phyloP scores from a whole-genome alignment of 1,284 basidiomycete genomes.

The Uromyces viciae-fabae region DNA sequence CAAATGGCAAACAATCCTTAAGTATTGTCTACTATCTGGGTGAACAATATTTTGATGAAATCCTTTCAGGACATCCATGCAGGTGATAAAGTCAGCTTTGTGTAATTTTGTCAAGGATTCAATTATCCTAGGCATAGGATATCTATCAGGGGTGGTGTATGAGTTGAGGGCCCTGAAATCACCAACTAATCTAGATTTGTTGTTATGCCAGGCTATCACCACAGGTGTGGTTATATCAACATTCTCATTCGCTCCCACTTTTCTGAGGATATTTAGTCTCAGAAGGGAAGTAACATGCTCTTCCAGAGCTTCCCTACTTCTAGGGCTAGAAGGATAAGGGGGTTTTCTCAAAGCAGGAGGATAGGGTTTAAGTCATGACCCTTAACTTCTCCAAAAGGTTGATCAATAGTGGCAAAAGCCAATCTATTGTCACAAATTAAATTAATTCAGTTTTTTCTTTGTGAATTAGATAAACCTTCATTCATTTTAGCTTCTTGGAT shows the following conservation, averaged over 20 bases:
- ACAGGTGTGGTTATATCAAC: slow-evolving; percentile 23
- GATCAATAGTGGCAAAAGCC: background rate
- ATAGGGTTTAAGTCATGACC: slow-evolving; percentile 3
- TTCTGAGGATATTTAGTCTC: background rate
- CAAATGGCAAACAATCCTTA: background rate
- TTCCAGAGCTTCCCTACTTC: background rate
- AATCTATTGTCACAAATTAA: background rate
- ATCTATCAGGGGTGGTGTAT: background rate
- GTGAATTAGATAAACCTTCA: background rate
- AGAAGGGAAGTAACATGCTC: background rate
- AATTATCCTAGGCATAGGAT: background rate
- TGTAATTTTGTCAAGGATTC: background rate
- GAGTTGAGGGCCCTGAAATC: slow-evolving; percentile 18
- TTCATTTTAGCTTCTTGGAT: background rate
- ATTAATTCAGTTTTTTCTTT: background rate
- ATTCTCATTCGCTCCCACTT: background rate
- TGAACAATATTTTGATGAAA: slow-evolving; percentile 14
- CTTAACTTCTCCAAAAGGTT: background rate
- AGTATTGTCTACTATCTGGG: background rate
- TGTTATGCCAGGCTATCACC: background rate
- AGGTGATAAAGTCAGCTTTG: background rate
- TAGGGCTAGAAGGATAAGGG: slow-evolving; percentile 1
- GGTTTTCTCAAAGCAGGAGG: background rate
- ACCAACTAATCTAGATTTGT: slow-evolving; percentile 14
- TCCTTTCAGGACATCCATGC: slow-evolving; percentile 16